Evolutionary conservation across 805 yeast genomes (phyloP), one percentile per base, ranked within the genome.

Genomic region (Saccharomycopsis sp.): DNA sequence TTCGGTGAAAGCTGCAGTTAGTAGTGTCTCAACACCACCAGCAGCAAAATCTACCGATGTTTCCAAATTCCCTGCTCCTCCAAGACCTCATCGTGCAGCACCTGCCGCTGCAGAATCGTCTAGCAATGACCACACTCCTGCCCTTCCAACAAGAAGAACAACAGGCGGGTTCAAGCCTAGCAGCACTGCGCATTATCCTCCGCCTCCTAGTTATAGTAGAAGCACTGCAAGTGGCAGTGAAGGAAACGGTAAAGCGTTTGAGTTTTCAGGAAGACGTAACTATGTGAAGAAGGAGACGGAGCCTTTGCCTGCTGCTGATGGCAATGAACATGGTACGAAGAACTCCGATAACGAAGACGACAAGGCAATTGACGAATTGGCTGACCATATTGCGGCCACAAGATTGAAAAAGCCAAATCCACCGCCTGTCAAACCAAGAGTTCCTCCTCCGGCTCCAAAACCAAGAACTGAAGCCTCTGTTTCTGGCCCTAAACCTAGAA

Each of bases 1-100:
- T 16, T 24, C 52, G 5, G 20, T 21, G 15, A 34, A 8, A 40
- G 12, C 55, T 40, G 15, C 21, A 4, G 24, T 8, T 24, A 20
- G 23, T 16, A 16, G 24, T 9, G 57, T 29, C 18, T 21, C 54
- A 9, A 3, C 52, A 20, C 24, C 57, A 47, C 24, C 21, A 29
- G 9, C 37, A 29, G 37, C 37, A 12, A 12, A 29, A 29, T 29
- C 37, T 7, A 24, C 55, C 5, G n/a, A 9, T 9, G 54, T 34
- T 16, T 9, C 56, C 7, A 37, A 53, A 2, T 51, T 63, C 34
- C 53, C 54, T 23, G 62, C 64, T 14, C 62, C 64, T 15, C 59
- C 62, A 34, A 59, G 58, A 41, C 63, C 63, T 12, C 51, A 59
- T 51, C 52, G 62, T 16, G 24, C 52, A 3, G 51, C 24, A 7